These are phyloP conservation scores for Byssochlamys sp. DNA, from an alignment of 2,329 filamentous ascomycete species.

Conservation along the genomic window DNA sequence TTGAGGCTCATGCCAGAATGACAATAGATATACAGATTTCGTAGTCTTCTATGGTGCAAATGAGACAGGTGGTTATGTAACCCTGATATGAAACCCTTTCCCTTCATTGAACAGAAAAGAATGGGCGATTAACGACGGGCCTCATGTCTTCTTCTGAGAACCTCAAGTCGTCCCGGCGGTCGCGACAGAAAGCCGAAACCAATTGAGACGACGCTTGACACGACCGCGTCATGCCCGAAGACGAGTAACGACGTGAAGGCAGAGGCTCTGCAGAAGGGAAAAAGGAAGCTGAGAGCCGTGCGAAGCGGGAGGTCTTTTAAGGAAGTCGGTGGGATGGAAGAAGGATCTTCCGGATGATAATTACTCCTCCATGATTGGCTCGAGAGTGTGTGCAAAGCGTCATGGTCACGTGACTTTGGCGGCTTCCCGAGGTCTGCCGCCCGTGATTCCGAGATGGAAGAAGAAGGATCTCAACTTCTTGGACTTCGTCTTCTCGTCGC, in stretches of 20 bases:
- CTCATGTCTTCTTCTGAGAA: slow-evolving; percentile 29
- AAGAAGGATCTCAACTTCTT: slow-evolving; percentile 14
- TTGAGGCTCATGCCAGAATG: neutral
- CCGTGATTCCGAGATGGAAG: slow-evolving; percentile 28
- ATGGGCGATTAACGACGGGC: slow-evolving; percentile 44
- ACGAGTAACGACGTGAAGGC: slow-evolving; percentile 25
- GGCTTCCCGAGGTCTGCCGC: slow-evolving; percentile 32
- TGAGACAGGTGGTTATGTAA: slow-evolving; percentile 22
- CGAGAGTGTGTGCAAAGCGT: neutral
- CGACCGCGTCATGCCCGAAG: slow-evolving; percentile 29
- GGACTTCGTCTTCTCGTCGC: slow-evolving; percentile 12
- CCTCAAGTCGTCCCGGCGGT: slow-evolving; percentile 29
- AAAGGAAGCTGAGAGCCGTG: slow-evolving; percentile 10
- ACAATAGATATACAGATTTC: neutral
- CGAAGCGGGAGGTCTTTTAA: neutral
- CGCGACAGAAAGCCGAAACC: slow-evolving; percentile 38
- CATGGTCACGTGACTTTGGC: slow-evolving; percentile 25
- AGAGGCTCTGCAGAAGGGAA: slow-evolving; percentile 27
- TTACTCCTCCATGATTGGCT: slow-evolving; percentile 25
- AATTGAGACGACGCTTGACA: slow-evolving; percentile 29
- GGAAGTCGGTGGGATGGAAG: slow-evolving; percentile 17
- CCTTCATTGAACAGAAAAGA: slow-evolving; percentile 36
- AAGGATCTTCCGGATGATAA: slow-evolving; percentile 31
- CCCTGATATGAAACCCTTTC: slow-evolving; percentile 43
- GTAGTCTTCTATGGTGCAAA: neutral